phyloP scores from a whole-genome alignment of 768 basidiomycete genomes.

The Boletus rufocinnamomeus region DNA sequence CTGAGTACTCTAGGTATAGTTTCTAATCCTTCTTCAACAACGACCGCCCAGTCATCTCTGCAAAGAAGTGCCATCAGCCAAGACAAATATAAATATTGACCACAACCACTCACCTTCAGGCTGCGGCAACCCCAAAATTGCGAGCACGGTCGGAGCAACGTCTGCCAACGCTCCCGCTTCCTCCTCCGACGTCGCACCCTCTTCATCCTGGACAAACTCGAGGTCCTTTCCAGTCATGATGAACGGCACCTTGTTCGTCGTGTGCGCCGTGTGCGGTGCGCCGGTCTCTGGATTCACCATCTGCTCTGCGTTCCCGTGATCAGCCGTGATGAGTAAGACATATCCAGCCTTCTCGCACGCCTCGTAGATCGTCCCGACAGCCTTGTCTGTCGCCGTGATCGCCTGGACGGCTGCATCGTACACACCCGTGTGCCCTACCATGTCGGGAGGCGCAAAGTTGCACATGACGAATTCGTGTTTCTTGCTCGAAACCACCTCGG shows the following conservation, averaged over 20 bases:
- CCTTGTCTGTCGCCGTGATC: conserved; percentile 84
- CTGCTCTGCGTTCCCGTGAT: conserved; percentile 96
- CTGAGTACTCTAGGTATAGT: conserved; percentile 20
- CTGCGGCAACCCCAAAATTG: conserved; percentile 69
- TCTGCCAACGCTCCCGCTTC: conserved; percentile 83
- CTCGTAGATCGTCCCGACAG: conserved; percentile 83
- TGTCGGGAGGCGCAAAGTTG: conserved; percentile 96
- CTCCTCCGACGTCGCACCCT: conserved; percentile 47
- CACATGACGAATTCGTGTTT: conserved; percentile 93
- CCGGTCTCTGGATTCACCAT: conserved; percentile 85
- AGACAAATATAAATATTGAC: not conserved
- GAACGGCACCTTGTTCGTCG: conserved; percentile 86
- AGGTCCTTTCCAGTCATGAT: conserved; percentile 75
- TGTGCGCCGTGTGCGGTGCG: conserved; percentile 89
- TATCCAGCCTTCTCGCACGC: conserved; percentile 87
- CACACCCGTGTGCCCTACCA: conserved; percentile 94
- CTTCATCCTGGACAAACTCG: conserved; percentile 51
- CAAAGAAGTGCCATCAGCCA: conserved; percentile 1
- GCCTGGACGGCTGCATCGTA: conserved; percentile 91
- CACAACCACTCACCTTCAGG: conserved; percentile 56
- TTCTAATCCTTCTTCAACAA: conserved; percentile 31
- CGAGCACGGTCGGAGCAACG: conserved; percentile 88
- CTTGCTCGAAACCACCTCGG: conserved; percentile 69
- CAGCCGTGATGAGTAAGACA: conserved; percentile 84
- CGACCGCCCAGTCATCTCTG: conserved; percentile 35